These are phyloP conservation scores for Hypoxylon cercidicola DNA, from an alignment of 495 filamentous ascomycete species.

Conservation along the genomic window DNA sequence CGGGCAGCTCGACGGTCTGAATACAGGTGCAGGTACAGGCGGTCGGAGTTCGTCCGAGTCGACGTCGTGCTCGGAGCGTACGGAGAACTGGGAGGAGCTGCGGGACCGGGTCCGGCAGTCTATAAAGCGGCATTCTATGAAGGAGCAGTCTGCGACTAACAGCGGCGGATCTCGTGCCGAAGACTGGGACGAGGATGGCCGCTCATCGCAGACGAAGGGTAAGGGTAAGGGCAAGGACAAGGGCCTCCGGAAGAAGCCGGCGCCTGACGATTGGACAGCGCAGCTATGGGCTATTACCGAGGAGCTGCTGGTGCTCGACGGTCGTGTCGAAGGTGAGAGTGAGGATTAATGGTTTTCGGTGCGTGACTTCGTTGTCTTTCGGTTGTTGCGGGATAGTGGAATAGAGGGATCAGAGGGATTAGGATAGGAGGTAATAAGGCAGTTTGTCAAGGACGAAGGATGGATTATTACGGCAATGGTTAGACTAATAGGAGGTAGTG, in stretches of 20 bases:
- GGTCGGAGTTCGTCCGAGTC: background rate
- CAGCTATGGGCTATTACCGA: slow-evolving; percentile 36
- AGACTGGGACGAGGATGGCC: background rate
- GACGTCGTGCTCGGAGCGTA: slow-evolving; percentile 14
- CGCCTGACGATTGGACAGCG: slow-evolving; percentile 1
- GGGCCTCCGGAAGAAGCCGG: slow-evolving; percentile 4
- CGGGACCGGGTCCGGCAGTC: slow-evolving; percentile 24
- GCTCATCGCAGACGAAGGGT: background rate
- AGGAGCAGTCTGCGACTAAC: background rate
- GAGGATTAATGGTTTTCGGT: background rate
- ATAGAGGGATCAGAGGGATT: background rate
- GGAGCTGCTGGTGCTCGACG: slow-evolving; percentile 31
- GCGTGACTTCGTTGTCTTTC: no score
- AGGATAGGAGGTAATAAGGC: background rate
- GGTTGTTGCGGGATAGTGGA: background rate
- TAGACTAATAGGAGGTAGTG: no score
- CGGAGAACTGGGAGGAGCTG: slow-evolving; percentile 26
- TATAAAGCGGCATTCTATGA: slow-evolving; percentile 9
- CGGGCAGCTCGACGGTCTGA: slow-evolving; percentile 24
- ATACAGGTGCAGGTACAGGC: background rate
- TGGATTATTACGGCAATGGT: no score
- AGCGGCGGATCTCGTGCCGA: background rate
- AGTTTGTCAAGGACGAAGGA: slow-evolving; percentile 1
- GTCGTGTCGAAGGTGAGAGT: background rate
- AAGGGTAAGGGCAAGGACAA: background rate